Evolutionary conservation across 495 filamentous ascomycete genomes (phyloP).

Genomic region (Neurospora sp.): DNA sequence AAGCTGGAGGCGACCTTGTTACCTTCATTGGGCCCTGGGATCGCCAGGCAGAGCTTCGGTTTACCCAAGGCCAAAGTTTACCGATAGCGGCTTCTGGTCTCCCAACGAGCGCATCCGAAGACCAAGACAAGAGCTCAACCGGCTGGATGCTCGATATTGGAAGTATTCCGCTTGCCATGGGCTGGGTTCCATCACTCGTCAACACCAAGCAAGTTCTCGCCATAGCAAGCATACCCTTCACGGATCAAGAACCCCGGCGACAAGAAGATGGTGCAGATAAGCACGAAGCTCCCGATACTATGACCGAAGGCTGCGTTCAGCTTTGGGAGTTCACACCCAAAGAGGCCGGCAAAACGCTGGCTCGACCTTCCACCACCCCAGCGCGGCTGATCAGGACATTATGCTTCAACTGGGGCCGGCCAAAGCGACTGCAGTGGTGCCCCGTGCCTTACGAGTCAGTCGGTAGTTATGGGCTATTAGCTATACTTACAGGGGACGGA

Average conservation of each 20-base stretch:
- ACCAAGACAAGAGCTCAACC: constrained; percentile 3
- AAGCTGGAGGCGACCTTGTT: constrained; percentile 20
- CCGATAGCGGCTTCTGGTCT: constrained; percentile 13
- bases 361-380: constrained; percentile 8
- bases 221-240: constrained; percentile 32
- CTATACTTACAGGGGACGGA: constrained; percentile 32
- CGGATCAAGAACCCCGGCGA: constrained; percentile 26
- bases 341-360: constrained; percentile 6
- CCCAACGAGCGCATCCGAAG: constrained; percentile 6
- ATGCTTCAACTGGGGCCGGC: constrained; percentile 33
- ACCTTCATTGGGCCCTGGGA: constrained; percentile 28
- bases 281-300: constrained; percentile 10
- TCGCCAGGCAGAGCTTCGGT: constrained; percentile 22
- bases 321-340: constrained; percentile 30
- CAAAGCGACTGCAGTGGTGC: constrained; percentile 35
- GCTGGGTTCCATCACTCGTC: constrained; percentile 30
- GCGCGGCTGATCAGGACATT: constrained; percentile 21
- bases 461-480: constrained; percentile 22
- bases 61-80: constrained; percentile 22
- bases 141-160: constrained; percentile 38
- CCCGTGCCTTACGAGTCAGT: constrained; percentile 25
- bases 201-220: constrained; percentile 31
- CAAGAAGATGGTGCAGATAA: constrained; percentile 9
- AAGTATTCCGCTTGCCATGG: constrained; percentile 32
- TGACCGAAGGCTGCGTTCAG: constrained; percentile 25